Conservation (phyloP, 1,284 basidiomycete genomes). For the Earliella scabrosa region DNA sequence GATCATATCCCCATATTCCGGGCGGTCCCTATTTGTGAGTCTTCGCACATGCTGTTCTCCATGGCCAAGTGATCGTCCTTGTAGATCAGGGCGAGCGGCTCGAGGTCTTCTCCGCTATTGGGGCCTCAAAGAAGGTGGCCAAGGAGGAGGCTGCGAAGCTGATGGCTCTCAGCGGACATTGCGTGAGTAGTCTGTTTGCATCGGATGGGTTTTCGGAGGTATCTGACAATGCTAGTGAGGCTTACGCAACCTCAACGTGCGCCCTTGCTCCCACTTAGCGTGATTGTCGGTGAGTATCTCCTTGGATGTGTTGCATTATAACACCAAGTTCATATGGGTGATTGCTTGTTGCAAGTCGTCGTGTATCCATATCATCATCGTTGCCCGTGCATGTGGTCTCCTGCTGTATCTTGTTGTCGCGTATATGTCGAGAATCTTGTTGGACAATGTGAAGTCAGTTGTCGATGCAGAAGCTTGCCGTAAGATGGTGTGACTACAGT, state of each 20-base stretch:
- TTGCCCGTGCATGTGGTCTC: no score
- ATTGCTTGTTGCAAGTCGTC: no score
- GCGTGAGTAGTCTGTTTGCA: constrained; percentile 18
- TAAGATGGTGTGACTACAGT: no score
- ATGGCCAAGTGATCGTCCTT: background rate
- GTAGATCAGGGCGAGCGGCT: constrained; percentile 18
- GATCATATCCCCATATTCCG: constrained; percentile 28
- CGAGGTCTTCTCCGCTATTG: constrained; percentile 4
- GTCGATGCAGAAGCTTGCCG: no score
- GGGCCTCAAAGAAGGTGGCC: constrained; percentile 25
- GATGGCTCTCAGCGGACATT: constrained; percentile 31
- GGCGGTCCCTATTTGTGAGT: constrained; percentile 25
- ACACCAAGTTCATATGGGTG: no score
- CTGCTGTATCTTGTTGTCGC: no score
- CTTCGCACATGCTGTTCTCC: background rate
- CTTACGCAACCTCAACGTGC: no score
- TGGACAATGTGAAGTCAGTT: no score
- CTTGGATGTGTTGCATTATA: background rate
- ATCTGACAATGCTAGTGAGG: background rate
- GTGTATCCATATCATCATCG: no score
- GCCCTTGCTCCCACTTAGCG: no score
- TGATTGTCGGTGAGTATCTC: no score
- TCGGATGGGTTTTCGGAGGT: background rate
- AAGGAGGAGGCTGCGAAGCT: constrained; percentile 25
- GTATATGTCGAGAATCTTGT: no score